A percentile compares a stretch with the other conserved stretches of the same genome.
Conservation (phyloP, 352 stramenopile species). For the Elongisporangium anandrum region DNA sequence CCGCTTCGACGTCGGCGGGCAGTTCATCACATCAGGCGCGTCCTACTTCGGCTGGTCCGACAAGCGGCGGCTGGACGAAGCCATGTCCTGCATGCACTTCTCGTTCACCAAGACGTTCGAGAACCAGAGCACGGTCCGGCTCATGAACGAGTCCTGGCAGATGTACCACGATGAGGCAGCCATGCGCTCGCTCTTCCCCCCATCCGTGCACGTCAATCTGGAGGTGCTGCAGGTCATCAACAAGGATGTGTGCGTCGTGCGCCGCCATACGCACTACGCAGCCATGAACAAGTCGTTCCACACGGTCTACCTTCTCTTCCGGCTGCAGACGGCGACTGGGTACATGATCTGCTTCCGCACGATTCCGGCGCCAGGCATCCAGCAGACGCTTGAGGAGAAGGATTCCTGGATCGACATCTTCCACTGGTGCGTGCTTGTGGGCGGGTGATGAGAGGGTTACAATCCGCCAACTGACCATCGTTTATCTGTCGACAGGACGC, state of each 20-base stretch:
- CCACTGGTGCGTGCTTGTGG: conserved; percentile 38
- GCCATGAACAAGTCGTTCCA: conserved; percentile 49
- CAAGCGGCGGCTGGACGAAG: conserved; percentile 35
- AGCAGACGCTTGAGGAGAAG: conserved; percentile 37
- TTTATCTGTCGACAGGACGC: conserved; percentile 15
- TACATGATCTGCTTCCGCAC: conserved; percentile 69
- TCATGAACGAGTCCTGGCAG: conserved; percentile 51
- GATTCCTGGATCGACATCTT: conserved; percentile 66
- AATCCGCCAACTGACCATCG: not conserved
- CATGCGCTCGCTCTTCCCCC: conserved; percentile 49
- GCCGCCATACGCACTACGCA: conserved; percentile 48
- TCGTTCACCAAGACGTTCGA: conserved; percentile 52
- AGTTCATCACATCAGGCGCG: conserved; percentile 45
- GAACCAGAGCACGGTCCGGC: conserved; percentile 18
- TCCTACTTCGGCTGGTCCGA: conserved; percentile 60
- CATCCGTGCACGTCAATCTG: conserved; percentile 36
- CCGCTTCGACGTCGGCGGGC: conserved; percentile 34
- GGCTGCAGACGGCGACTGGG: conserved; percentile 38
- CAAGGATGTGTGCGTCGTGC: conserved; percentile 47
- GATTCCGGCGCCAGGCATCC: conserved; percentile 43
- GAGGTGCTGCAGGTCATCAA: conserved; percentile 45
- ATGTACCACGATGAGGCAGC: conserved; percentile 40
- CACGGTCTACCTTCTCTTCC: conserved; percentile 70
- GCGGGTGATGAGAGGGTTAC: not conserved
- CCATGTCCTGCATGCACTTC: conserved; percentile 48